Evolutionary conservation across 441 rosid species (phyloP).

Genomic region (Jatropha podagrica): DNA sequence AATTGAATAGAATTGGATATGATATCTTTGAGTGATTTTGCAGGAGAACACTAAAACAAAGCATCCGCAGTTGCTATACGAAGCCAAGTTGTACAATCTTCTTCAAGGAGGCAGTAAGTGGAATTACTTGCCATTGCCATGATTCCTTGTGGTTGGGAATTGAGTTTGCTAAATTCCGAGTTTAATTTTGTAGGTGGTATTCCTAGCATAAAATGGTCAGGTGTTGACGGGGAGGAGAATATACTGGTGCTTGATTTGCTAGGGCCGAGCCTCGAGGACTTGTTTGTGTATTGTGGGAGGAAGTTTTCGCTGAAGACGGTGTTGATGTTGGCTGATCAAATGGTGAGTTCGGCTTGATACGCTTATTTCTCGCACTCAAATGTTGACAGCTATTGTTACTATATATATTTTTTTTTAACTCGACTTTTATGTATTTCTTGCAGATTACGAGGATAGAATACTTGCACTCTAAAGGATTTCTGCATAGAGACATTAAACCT

Average conservation of each 20-base stretch:
- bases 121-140: neutral
- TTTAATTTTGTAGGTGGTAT: slow-evolving; percentile 44
- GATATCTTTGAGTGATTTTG: slow-evolving; percentile 19
- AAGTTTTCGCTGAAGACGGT: slow-evolving; percentile 61
- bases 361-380: neutral
- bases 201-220: slow-evolving; percentile 56
- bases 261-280: slow-evolving; percentile 65
- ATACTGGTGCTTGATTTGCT: slow-evolving; percentile 55
- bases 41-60: slow-evolving; percentile 76
- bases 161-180: neutral
- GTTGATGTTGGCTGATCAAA: slow-evolving; percentile 67
- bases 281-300: slow-evolving; percentile 62
- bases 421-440: neutral
- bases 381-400: neutral
- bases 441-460: slow-evolving; percentile 87
- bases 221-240: slow-evolving; percentile 54
- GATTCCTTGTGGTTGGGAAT: neutral
- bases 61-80: slow-evolving; percentile 78
- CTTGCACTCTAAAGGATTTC: slow-evolving; percentile 85
- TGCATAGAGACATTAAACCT: slow-evolving; percentile 92
- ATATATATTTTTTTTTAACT: neutral
- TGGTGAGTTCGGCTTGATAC: slow-evolving; percentile 31
- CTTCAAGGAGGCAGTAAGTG: slow-evolving; percentile 79
- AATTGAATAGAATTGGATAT: neutral
- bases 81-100: slow-evolving; percentile 71